These are phyloP conservation scores for Yamadazyma membranifaciens DNA, from an alignment of 1,139 yeast genomes.

Conservation along the genomic window DNA sequence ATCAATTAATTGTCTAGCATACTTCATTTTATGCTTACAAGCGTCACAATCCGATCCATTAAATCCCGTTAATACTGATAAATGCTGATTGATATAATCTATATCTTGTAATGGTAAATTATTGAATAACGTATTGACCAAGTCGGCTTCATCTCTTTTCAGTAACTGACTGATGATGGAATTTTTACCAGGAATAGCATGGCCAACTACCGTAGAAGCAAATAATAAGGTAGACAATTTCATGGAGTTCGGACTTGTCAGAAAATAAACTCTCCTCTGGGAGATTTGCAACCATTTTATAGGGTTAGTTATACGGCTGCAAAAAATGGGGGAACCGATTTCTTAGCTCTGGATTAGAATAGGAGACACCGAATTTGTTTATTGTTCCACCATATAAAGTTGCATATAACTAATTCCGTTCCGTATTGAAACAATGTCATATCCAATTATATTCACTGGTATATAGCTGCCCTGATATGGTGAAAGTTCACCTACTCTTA, in stretches of 20 bases:
- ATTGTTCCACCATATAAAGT: no score
- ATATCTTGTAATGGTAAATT: slow-evolving; percentile 25
- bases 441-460: not conserved
- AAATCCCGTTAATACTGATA: slow-evolving; percentile 22
- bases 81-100: slow-evolving; percentile 30
- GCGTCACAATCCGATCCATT: slow-evolving; percentile 33
- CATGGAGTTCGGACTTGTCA: not conserved
- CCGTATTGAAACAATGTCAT: no score
- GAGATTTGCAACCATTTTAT: not conserved
- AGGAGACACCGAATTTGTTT: no score
- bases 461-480: no score
- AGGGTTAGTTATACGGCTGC: not conserved
- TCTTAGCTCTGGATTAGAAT: not conserved
- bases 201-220: slow-evolving; percentile 12
- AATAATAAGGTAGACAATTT: slow-evolving; percentile 1
- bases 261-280: no score
- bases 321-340: not conserved
- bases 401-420: no score
- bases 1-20: slow-evolving; percentile 26
- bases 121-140: slow-evolving; percentile 24
- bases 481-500: not conserved
- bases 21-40: slow-evolving; percentile 36
- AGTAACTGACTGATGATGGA: slow-evolving; percentile 17
- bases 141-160: slow-evolving; percentile 16
- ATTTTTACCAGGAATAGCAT: slow-evolving; percentile 20